Evolutionary conservation across 139 green algal species (phyloP).

Genomic region (Coelastrella sp.): DNA sequence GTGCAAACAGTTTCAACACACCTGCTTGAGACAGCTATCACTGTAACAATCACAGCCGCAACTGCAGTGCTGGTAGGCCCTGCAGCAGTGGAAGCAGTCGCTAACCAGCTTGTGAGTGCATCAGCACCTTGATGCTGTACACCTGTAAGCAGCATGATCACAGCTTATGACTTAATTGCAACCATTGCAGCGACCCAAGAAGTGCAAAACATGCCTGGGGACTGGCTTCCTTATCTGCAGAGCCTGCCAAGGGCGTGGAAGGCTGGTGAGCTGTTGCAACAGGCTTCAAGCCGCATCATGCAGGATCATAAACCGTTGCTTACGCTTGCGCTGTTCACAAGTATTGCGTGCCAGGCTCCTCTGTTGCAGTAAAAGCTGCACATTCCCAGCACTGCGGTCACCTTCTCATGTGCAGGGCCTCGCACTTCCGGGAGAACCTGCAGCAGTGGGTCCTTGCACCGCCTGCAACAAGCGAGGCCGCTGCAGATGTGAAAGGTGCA

Average conservation of each 20-base stretch:
- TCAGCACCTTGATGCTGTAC: not conserved
- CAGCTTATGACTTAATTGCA: not conserved
- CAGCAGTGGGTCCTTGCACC: not conserved
- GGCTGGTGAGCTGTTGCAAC: not conserved
- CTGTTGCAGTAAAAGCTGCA: not conserved
- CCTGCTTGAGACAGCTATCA: not conserved
- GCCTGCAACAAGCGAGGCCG: not conserved
- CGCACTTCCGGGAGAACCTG: not conserved
- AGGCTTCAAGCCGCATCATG: not conserved
- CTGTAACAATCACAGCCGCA: not conserved
- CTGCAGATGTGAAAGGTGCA: not conserved
- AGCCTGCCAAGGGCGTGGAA: conserved; percentile 10
- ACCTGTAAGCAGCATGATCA: no score
- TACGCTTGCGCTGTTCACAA: no score
- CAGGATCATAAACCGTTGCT: no score
- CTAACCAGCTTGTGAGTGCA: not conserved
- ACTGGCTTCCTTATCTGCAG: conserved; percentile 32
- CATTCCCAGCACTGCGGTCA: no score
- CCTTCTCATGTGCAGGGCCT: not conserved
- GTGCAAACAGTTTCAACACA: not conserved
- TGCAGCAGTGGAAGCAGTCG: not conserved
- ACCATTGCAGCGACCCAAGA: conserved; percentile 12
- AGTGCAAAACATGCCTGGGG: not conserved
- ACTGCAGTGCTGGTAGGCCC: not conserved
- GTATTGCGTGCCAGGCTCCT: not conserved